These are phyloP conservation scores for Seminavis robusta DNA, from an alignment of 108 stramenopile species.

Conservation along the genomic window DNA sequence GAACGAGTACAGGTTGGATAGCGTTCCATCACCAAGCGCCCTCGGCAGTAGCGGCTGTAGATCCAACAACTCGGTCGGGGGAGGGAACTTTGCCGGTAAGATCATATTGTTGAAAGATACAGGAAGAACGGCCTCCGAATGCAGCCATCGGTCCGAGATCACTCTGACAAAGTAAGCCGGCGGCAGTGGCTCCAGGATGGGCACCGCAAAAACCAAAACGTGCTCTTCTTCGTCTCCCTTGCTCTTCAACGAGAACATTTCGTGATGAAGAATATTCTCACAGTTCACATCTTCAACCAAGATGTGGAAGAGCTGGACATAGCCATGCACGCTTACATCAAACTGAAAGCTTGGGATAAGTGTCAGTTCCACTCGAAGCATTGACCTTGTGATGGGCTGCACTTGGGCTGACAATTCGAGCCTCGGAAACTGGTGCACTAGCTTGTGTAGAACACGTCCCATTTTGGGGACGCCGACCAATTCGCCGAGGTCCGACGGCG, in stretches of 20 bases:
- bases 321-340: conserved; percentile 91
- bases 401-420: conserved; percentile 92
- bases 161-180: conserved; percentile 96
- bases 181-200: conserved; percentile 93
- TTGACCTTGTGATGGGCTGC: conserved; percentile 95
- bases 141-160: conserved; percentile 96
- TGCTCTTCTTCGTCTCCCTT: conserved; percentile 85
- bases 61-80: conserved; percentile 96
- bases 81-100: conserved; percentile 93
- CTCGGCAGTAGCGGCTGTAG: conserved; percentile 90
- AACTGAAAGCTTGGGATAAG: conserved; percentile 92
- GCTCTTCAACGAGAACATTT: conserved; percentile 82
- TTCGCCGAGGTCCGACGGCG: conserved; percentile 95
- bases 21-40: conserved; percentile 74
- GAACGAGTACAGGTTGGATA: conserved; percentile 66
- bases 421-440: conserved; percentile 96
- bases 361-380: conserved; percentile 91
- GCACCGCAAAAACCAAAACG: conserved; percentile 87
- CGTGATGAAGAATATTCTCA: conserved; percentile 93
- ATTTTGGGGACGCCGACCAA: conserved; percentile 96
- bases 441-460: conserved; percentile 94
- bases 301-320: conserved; percentile 88
- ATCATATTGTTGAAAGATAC: conserved; percentile 95
- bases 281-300: conserved; percentile 97
- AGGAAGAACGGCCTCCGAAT: conserved; percentile 87